Conservation (phyloP, 257 asterid species). For the Mitragyna speciosa region DNA sequence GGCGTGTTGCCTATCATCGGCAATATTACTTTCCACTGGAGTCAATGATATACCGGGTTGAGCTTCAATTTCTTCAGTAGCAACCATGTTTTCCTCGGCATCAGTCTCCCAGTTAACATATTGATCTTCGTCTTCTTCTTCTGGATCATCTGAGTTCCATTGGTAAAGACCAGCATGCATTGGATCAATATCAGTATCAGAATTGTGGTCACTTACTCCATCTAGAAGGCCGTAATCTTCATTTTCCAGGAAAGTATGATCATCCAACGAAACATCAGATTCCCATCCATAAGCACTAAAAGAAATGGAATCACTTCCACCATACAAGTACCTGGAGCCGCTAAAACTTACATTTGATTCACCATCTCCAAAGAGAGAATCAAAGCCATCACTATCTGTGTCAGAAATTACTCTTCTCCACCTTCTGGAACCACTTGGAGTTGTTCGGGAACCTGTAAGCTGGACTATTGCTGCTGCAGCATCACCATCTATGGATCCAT, state of each 20-base stretch:
- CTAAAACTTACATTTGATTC: conserved; percentile 69
- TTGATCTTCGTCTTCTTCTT: conserved; percentile 39
- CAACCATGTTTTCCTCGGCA: conserved; percentile 37
- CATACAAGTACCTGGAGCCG: conserved; percentile 54
- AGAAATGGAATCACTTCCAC: conserved; percentile 61
- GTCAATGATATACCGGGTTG: conserved; percentile 29
- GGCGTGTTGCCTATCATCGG: conserved; percentile 33
- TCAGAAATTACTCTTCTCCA: conserved; percentile 70
- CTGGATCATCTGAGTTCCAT: conserved; percentile 67
- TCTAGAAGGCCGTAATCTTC: conserved; percentile 42
- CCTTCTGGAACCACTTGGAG: conserved; percentile 68
- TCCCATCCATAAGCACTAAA: conserved; percentile 63
- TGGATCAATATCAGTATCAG: conserved; percentile 87
- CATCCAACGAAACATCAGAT: conserved; percentile 75
- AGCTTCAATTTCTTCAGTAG: conserved; percentile 31
- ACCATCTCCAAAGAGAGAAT: conserved; percentile 68
- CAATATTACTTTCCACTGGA: conserved; percentile 26
- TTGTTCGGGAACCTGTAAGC: conserved; percentile 44
- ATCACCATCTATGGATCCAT: conserved; percentile 47
- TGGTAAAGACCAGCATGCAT: conserved; percentile 78
- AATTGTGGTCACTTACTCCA: conserved; percentile 59
- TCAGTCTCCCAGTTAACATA: conserved; percentile 62
- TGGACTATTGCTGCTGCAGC: conserved; percentile 38
- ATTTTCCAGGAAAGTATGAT: conserved; percentile 50
- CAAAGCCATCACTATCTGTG: conserved; percentile 77